Conservation (phyloP, 768 basidiomycete genomes). For the Lactarius akahatsu region DNA sequence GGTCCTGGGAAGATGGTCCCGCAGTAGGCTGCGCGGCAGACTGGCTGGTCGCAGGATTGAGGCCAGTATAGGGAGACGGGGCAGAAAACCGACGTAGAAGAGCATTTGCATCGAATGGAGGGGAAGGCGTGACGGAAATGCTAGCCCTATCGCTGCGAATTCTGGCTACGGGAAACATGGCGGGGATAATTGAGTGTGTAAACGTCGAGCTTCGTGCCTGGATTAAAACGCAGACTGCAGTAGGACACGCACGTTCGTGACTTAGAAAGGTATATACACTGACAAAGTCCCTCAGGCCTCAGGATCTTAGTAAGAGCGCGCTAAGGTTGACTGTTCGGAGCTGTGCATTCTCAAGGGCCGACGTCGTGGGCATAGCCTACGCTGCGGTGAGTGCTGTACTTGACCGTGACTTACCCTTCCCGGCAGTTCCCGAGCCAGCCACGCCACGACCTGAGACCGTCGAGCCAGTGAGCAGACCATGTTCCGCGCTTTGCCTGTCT, state of each 20-base stretch:
- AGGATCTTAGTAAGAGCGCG: not conserved
- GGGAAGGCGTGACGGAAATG: not conserved
- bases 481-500: conserved; percentile 57
- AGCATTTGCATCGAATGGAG: not conserved
- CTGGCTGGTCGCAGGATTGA: not conserved
- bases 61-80: conserved; percentile 11
- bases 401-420: too few relatives aligned
- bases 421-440: not conserved
- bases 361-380: not conserved
- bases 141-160: not conserved
- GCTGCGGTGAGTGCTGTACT: not conserved
- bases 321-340: too few relatives aligned
- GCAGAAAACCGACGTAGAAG: conserved; percentile 13
- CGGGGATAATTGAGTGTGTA: too few relatives aligned
- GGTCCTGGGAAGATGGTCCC: not conserved
- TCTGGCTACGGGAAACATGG: not conserved
- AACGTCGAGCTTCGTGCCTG: not conserved
- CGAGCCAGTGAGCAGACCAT: conserved; percentile 30
- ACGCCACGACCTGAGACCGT: not conserved
- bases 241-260: conserved; percentile 17
- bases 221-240: not conserved
- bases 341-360: not conserved
- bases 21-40: not conserved
- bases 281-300: not conserved
- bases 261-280: not conserved